phyloP scores from a whole-genome alignment of 306 rosid species.

The Castanea sativa region DNA sequence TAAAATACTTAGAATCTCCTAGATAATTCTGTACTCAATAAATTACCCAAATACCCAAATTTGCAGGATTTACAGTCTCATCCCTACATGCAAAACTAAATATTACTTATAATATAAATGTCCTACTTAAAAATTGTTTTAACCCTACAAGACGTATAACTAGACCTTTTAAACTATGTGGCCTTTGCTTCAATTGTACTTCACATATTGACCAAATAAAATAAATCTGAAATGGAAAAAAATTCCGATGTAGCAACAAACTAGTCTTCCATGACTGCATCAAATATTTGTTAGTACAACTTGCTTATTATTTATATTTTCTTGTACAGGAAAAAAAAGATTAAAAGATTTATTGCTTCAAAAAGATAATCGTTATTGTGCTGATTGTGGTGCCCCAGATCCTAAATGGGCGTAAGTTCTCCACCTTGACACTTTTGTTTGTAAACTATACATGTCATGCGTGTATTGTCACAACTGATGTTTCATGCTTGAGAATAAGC shows the following conservation, averaged over 20 bases:
- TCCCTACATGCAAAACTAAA: too few species aligned
- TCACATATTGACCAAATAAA: too few species aligned
- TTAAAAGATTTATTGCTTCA: conserved; percentile 70
- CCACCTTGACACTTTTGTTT: background rate
- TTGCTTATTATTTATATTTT: conserved; percentile 16
- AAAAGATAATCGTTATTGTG: conserved; percentile 76
- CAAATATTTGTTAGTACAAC: conserved; percentile 17
- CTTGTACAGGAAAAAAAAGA: conserved; percentile 72
- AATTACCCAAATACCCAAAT: too few species aligned
- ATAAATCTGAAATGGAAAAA: background rate
- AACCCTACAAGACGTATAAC: too few species aligned
- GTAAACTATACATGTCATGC: conserved; percentile 4
- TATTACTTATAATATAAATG: too few species aligned
- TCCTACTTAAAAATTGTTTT: too few species aligned
- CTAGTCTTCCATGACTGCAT: background rate
- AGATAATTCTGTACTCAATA: too few species aligned
- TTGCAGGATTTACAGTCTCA: too few species aligned
- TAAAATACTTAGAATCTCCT: too few species aligned
- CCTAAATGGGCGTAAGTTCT: conserved; percentile 99
- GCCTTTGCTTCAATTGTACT: too few species aligned
- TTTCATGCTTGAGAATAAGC: conserved; percentile 2
- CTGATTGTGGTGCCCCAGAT: conserved; percentile 91
- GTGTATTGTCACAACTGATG: conserved; percentile 8
- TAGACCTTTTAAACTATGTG: too few species aligned
- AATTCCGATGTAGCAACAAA: background rate